phyloP scores from a whole-genome alignment of 345 rosid genomes.

The Capsella bursapastoris region DNA sequence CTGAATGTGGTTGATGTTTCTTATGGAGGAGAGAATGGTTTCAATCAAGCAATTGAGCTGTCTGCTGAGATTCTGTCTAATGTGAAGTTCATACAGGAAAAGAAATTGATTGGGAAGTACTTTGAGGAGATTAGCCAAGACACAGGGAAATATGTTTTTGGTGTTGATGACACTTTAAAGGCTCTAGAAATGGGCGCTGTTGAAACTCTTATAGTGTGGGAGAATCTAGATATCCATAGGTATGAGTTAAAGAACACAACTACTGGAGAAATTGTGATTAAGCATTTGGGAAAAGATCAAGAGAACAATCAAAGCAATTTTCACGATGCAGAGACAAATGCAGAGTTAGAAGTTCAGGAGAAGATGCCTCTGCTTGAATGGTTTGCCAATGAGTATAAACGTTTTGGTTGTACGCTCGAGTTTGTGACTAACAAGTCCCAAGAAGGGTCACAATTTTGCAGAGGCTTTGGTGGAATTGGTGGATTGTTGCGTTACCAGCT shows the following conservation, averaged over 20 bases:
- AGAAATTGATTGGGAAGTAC: slow-evolving; percentile 81
- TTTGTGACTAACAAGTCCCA: slow-evolving; percentile 94
- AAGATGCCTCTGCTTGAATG: slow-evolving; percentile 83
- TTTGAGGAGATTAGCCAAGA: slow-evolving; percentile 97
- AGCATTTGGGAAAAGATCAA: slow-evolving; percentile 75
- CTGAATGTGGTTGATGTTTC: slow-evolving; percentile 90
- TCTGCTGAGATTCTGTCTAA: slow-evolving; percentile 83
- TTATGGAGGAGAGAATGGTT: slow-evolving; percentile 94
- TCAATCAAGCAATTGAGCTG: slow-evolving; percentile 87
- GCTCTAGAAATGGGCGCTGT: slow-evolving; percentile 92
- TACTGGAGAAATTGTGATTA: slow-evolving; percentile 63
- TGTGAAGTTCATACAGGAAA: slow-evolving; percentile 94
- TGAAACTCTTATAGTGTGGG: slow-evolving; percentile 90
- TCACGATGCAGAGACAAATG: slow-evolving; percentile 61
- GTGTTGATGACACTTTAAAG: slow-evolving; percentile 82
- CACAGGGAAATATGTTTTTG: slow-evolving; percentile 84
- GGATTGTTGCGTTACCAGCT: slow-evolving; percentile 90
- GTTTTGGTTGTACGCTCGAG: slow-evolving; percentile 81
- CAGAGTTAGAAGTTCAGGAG: slow-evolving; percentile 75
- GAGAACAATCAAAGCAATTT: slow-evolving; percentile 76
- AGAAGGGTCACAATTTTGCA: slow-evolving; percentile 89
- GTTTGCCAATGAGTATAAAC: slow-evolving; percentile 91
- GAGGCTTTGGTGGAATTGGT: slow-evolving; percentile 93
- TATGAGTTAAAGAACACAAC: slow-evolving; percentile 64
- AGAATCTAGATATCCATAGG: slow-evolving; percentile 76